phyloP scores from a whole-genome alignment of 2,329 filamentous ascomycete species.

The Diaporthe ilicicola region DNA sequence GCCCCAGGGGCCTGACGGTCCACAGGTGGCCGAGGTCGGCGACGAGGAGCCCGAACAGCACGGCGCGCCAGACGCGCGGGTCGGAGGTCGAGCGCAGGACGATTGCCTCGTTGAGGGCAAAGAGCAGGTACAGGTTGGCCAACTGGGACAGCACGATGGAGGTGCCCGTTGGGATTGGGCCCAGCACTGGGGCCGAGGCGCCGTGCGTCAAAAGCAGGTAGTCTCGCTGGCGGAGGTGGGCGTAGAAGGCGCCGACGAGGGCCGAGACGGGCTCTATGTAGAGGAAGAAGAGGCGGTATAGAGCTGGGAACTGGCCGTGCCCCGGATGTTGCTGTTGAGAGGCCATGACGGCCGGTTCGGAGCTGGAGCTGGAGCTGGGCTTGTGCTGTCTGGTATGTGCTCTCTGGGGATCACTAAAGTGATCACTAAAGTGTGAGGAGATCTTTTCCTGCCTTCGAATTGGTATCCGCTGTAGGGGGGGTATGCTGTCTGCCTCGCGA shows the following conservation, averaged over 20 bases:
- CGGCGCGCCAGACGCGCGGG: conserved; percentile 72
- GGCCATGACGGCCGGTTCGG: background rate
- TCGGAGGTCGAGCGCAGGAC: conserved; percentile 76
- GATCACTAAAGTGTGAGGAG: too few species aligned
- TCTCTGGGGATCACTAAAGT: background rate
- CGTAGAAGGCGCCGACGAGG: conserved; percentile 61
- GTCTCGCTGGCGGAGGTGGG: conserved; percentile 55
- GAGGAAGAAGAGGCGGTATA: conserved; percentile 79
- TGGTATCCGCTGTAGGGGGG: background rate
- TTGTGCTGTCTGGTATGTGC: background rate
- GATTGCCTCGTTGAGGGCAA: conserved; percentile 79
- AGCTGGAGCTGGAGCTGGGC: background rate
- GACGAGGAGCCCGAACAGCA: conserved; percentile 73
- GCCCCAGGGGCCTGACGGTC: conserved; percentile 67
- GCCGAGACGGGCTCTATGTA: conserved; percentile 71
- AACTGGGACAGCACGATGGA: conserved; percentile 77
- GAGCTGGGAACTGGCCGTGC: conserved; percentile 59
- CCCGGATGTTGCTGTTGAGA: conserved; percentile 37
- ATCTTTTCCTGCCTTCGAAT: background rate
- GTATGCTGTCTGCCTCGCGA: too few species aligned
- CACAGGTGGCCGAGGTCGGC: conserved; percentile 83
- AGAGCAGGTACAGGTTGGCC: conserved; percentile 80
- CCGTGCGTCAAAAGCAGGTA: conserved; percentile 74
- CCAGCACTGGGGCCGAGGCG: conserved; percentile 53
- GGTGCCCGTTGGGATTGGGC: conserved; percentile 64